Base-by-base conservation (phyloP, 495 filamentous ascomycete genomes). In the Tuber indicum region DNA sequence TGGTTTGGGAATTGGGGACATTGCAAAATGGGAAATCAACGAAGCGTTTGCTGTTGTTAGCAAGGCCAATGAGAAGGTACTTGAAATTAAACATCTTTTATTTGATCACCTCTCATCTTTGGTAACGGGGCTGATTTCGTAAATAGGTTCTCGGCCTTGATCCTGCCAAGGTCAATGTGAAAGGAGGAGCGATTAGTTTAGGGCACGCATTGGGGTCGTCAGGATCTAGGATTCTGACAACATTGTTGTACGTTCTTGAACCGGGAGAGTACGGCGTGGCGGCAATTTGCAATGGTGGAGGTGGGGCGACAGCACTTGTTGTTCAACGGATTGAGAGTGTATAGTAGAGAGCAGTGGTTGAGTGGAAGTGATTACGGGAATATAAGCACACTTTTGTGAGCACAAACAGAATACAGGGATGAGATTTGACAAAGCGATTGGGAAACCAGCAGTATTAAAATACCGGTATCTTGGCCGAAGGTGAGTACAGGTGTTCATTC, bases 21-120 rank as follows among this genome's bases (percentile, higher is more conserved):
- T 99, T 36, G 90, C 94, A 3, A 86, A 97, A 4, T 98, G 95
- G 94, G 96, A 99, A 84, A 96, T 99, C 85, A 99, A 99, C 84
- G 96, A 99, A 84, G 96, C 96, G 0, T 99, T 99, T 84, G 95
- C 95, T 21, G 95, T 92, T 0, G 95, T 98, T 21, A 97, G 97
- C 85, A 94, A 94, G 84, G 95, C 95, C 14, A 98, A 97, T 80
- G 92, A 93, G 81, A 92, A 96, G 90, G 92, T 92, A 82, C 85
- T 84, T 79, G 41, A 14, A 6, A 32, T 32, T 32, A 32, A 26
- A 6, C 14, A 10, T 72, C 43, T 52, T 71, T 71, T n/a, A 8
- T 9, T 3, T 45, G 10, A 41, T 46, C 8, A n/a, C 49, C n/a
- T 71, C 23, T 2, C 26, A 72, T 39, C 41, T 42, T 9, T 45